These are phyloP conservation scores for Boletus subparvulus DNA, from an alignment of 768 basidiomycete genomes.

Conservation along the genomic window DNA sequence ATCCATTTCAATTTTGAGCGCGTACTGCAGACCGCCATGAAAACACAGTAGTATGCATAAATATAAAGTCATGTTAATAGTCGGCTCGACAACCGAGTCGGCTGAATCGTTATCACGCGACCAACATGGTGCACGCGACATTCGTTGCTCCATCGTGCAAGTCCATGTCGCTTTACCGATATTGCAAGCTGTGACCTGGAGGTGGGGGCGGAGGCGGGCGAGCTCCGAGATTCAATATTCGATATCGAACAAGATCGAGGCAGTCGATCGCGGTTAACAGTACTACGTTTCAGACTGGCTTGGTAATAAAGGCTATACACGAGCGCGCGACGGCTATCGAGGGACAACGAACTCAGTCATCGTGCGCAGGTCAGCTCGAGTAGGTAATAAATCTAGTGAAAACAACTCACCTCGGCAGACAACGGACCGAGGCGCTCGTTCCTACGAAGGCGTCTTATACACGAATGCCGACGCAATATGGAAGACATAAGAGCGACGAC, in stretches of 20 bases:
- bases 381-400: no score
- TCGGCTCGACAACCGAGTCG: background rate
- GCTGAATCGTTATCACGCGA: no score
- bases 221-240: background rate
- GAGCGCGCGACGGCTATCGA: no score
- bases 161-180: background rate
- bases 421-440: no score
- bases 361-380: no score
- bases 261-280: background rate
- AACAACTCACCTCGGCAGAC: no score
- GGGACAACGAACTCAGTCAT: no score
- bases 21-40: background rate
- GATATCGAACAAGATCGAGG: slow-evolving; percentile 6
- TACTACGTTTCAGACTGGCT: background rate
- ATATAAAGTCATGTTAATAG: background rate
- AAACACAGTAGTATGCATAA: background rate
- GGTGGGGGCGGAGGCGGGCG: background rate
- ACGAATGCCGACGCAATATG: no score
- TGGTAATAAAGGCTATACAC: no score
- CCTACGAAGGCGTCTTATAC: no score
- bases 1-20: background rate
- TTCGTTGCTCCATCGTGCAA: background rate
- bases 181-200: background rate
- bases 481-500: no score
- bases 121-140: background rate